phyloP scores from a whole-genome alignment of 352 stramenopile species.

The Globisporangium emineosum region DNA sequence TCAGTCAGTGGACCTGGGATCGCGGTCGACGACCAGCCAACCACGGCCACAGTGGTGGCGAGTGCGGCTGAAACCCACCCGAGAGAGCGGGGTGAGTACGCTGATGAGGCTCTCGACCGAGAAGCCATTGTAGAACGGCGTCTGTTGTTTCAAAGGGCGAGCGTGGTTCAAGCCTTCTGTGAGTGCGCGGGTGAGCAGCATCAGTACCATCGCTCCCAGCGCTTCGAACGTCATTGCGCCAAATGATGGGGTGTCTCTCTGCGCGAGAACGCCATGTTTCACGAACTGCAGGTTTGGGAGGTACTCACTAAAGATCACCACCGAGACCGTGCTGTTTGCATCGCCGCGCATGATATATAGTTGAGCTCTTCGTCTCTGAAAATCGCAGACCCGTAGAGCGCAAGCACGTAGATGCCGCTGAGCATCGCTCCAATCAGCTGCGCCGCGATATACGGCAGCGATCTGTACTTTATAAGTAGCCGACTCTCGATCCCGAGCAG shows the following conservation, averaged over 20 bases:
- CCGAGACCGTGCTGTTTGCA: conserved; percentile 46
- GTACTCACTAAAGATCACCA: conserved; percentile 65
- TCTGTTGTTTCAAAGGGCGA: conserved; percentile 19
- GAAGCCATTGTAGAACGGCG: conserved; percentile 51
- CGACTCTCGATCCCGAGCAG: not conserved
- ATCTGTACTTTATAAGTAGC: conserved; percentile 37
- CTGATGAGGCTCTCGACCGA: conserved; percentile 47
- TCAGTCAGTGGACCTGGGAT: conserved; percentile 40
- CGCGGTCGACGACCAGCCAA: conserved; percentile 49
- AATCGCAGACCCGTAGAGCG: conserved; percentile 51
- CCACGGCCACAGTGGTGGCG: conserved; percentile 49
- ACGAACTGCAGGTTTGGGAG: conserved; percentile 56
- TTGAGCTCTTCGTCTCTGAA: conserved; percentile 43
- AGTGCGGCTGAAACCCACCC: conserved; percentile 76
- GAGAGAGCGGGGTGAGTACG: conserved; percentile 58
- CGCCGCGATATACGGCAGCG: conserved; percentile 52
- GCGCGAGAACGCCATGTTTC: conserved; percentile 14
- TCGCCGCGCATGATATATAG: conserved; percentile 32
- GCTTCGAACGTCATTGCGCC: conserved; percentile 54
- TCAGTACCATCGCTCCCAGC: conserved; percentile 54
- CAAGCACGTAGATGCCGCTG: conserved; percentile 37
- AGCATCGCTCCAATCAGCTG: conserved; percentile 56
- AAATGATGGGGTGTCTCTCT: conserved; percentile 30
- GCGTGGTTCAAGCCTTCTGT: conserved; percentile 38
- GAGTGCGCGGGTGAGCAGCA: conserved; percentile 59